Percentiles rank a stretch among this genome's conserved stretches.
These are phyloP conservation scores for Auxenochlorella pyrenoidosa DNA, from an alignment of 139 green algal species.

Conservation along the genomic window DNA sequence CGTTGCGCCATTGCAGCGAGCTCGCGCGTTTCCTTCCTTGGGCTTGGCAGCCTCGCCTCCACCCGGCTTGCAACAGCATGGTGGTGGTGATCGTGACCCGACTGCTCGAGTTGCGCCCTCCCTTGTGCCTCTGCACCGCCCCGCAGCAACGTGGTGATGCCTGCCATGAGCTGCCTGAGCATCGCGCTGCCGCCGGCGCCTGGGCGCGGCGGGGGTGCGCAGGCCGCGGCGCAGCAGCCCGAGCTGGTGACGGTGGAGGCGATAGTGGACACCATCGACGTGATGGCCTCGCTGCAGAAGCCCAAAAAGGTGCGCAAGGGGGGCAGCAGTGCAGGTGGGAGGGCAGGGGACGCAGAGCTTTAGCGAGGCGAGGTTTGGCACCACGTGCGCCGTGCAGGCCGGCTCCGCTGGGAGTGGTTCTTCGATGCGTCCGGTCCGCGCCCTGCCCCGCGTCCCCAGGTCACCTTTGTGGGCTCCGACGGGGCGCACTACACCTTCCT, in stretches of 20 bases:
- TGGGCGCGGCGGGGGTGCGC: neutral
- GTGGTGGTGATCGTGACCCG: no score
- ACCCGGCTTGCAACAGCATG: no score
- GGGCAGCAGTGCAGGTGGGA: no score
- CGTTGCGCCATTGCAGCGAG: no score
- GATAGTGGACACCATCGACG: conserved; percentile 84
- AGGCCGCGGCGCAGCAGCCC: neutral
- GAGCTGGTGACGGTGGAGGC: conserved; percentile 72
- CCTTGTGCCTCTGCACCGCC: neutral
- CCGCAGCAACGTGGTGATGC: conserved; percentile 23
- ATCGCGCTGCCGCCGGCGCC: conserved; percentile 40
- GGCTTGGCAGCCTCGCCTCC: no score
- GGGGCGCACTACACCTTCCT: conserved; percentile 91
- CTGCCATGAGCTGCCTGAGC: conserved; percentile 28
- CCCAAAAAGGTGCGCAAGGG: conserved; percentile 86
- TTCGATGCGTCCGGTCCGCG: no score
- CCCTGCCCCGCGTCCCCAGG: conserved; percentile 46
- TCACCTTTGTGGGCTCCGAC: conserved; percentile 79
- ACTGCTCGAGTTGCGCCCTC: neutral
- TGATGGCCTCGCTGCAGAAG: conserved; percentile 86
- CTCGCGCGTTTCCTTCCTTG: no score
- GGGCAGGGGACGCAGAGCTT: no score
- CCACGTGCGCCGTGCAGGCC: no score
- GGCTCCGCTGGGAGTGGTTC: no score
- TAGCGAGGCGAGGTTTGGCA: no score